Evolutionary conservation across 1,284 basidiomycete genomes (phyloP), one percentile per base, ranked within the genome.

Genomic region (Cryptococcus floricola): DNA sequence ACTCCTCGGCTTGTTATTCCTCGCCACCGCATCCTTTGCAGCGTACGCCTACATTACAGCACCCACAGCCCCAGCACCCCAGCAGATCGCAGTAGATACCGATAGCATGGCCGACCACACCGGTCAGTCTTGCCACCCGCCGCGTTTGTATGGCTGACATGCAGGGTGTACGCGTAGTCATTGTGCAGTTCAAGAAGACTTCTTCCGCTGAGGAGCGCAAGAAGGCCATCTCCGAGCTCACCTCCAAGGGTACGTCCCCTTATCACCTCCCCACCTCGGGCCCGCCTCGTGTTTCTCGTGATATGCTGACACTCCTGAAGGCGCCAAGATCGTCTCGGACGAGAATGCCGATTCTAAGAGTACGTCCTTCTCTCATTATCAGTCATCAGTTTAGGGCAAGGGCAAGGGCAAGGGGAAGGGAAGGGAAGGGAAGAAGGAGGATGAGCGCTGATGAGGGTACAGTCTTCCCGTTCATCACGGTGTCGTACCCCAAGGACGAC

Each of bases 391-490:
- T n/a, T n/a, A n/a, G n/a, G n/a, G n/a, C n/a, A n/a, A n/a, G n/a
- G n/a, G n/a, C n/a, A n/a, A n/a, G n/a, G n/a, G n/a, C n/a, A n/a
- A n/a, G n/a, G n/a, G n/a, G n/a, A n/a, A n/a, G n/a, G n/a, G n/a
- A n/a, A n/a, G n/a, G n/a, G n/a, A n/a, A n/a, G n/a, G n/a, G n/a
- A n/a, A n/a, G n/a, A n/a, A n/a, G n/a, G n/a, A n/a, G n/a, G n/a
- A n/a, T n/a, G n/a, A n/a, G n/a, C n/a, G n/a, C n/a, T n/a, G n/a
- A n/a, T n/a, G n/a, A n/a, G n/a, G n/a, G n/a, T n/a, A 23, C 53
- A 74, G 73, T 75, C 66, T 61, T 70, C 60, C 70, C 73, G 7
- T 73, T 69, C 60, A 58, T 66, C 46, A 60, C 61, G 39, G 64
- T 70, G 45, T 56, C 52, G 16, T 34, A 71, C 23, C 62, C 65